These are phyloP conservation scores for Sclerotiophoma versabilis DNA, from an alignment of 2,329 filamentous ascomycete species.

Conservation along the genomic window DNA sequence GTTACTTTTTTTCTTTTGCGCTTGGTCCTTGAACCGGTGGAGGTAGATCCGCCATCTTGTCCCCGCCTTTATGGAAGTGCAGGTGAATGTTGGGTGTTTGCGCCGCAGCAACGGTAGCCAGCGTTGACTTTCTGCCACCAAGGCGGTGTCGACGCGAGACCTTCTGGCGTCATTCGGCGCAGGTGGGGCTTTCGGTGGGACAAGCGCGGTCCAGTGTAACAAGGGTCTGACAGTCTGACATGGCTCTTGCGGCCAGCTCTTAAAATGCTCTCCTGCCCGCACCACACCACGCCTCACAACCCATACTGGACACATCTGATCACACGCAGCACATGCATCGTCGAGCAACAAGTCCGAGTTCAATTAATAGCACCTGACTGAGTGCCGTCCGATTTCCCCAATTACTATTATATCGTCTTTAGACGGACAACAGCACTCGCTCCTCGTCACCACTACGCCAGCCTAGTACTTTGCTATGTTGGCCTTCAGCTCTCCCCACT, in stretches of 20 bases:
- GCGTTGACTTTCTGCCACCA: slow-evolving; percentile 19
- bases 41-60: slow-evolving; percentile 47
- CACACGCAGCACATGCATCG: background rate
- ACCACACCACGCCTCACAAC: background rate
- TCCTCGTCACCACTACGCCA: background rate
- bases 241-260: no score
- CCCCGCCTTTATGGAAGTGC: background rate
- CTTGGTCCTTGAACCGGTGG: slow-evolving; percentile 52
- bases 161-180: background rate
- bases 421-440: no score
- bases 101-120: slow-evolving; percentile 9
- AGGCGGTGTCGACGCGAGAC: slow-evolving; percentile 11
- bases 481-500: slow-evolving; percentile 6
- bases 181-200: slow-evolving; percentile 12
- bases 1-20: slow-evolving; percentile 60
- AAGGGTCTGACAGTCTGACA: background rate
- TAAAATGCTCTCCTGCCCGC: no score
- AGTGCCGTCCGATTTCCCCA: no score
- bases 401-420: background rate
- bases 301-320: no score
- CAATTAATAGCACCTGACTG: no score
- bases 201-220: background rate
- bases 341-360: no score
- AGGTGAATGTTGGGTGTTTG: slow-evolving; percentile 2
- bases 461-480: slow-evolving; percentile 1